Evolutionary conservation across 2,329 filamentous ascomycete genomes (phyloP), one percentile per base, ranked within the genome.

Genomic region (Mycosphaerella sp.): DNA sequence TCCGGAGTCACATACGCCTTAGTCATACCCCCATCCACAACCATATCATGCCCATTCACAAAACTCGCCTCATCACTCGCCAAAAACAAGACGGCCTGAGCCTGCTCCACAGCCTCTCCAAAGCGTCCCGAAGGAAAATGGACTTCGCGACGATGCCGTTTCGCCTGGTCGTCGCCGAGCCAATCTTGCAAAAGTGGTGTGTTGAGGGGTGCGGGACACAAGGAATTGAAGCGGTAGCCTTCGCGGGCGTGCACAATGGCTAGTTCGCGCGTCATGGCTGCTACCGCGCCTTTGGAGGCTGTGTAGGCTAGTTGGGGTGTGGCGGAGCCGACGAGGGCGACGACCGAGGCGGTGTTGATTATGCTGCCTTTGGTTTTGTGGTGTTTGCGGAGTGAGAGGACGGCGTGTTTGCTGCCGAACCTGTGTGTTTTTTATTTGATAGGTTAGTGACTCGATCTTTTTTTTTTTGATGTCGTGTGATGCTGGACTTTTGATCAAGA

Each of bases 11-110:
- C 80, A 71, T 96, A 97, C 43, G 90, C 88, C 79, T 87, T 95
- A 66, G 84, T 92, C 88, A 98, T 89, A 56, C 92, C 92, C 55
- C 93, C 93, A 66, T 98, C 93, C 26, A 97, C 90, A 4, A 95
- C 86, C 74, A 97, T 95, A 69, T 97, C 93, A 55, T 82, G 86
- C 9, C 87, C 90, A 61, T 93, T 95, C 66, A 95, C 87, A 65
- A 95, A 95, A 76, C 86, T 89, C 67, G 85, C 84, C 76, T 95
- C 89, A 63, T 95, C 89, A 61, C 85, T 90, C 7, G 89, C 89
- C 57, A 95, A 73, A 75, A 95, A 95, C 6, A 95, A 69, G 0
- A 95, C 90, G 6, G 88, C 90, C 59, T 95, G 86, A 0, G 90
- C 90, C 76, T 95, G 90, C 77, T 96, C 90, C 57, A 95, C 76